These are phyloP conservation scores for Podila verticillata DNA, from an alignment of 192 early-diverging fungal genomes.

Conservation along the genomic window DNA sequence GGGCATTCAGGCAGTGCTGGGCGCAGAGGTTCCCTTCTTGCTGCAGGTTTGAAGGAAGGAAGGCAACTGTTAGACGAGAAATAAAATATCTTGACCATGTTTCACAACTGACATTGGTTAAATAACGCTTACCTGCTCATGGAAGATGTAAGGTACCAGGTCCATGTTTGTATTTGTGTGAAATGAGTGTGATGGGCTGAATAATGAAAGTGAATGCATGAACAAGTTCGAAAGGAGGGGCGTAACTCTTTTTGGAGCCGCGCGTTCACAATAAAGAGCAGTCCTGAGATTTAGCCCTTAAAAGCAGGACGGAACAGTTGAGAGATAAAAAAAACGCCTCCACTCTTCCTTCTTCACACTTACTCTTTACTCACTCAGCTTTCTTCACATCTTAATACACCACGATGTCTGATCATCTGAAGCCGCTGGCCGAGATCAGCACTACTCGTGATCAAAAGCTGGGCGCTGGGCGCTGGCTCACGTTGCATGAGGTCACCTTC, in stretches of 20 bases:
- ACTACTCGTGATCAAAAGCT: conserved; percentile 13
- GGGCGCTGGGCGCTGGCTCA: conserved; percentile 49
- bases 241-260: not conserved
- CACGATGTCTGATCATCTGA: not conserved
- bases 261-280: not conserved
- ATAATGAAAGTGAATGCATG: not conserved
- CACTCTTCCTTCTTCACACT: not conserved
- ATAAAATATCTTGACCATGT: not conserved
- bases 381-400: too few species aligned
- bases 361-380: too few species aligned
- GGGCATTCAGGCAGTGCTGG: conserved; percentile 83
- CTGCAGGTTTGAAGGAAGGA: conserved; percentile 6
- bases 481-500: conserved; percentile 51
- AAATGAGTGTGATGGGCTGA: not conserved
- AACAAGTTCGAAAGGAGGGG: not conserved
- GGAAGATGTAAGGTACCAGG: conserved; percentile 46
- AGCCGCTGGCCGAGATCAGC: conserved; percentile 13
- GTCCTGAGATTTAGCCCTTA: not conserved
- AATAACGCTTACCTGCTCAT: conserved; percentile 22
- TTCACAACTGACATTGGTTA: not conserved
- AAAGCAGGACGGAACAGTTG: not conserved
- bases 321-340: not conserved
- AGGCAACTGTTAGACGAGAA: not conserved
- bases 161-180: conserved; percentile 21
- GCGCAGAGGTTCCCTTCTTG: conserved; percentile 87